A percentile compares a stretch with the other conserved stretches of the same genome.
Conservation (phyloP, 2,329 filamentous ascomycete genomes). For the Cyphellophora attinorum region DNA sequence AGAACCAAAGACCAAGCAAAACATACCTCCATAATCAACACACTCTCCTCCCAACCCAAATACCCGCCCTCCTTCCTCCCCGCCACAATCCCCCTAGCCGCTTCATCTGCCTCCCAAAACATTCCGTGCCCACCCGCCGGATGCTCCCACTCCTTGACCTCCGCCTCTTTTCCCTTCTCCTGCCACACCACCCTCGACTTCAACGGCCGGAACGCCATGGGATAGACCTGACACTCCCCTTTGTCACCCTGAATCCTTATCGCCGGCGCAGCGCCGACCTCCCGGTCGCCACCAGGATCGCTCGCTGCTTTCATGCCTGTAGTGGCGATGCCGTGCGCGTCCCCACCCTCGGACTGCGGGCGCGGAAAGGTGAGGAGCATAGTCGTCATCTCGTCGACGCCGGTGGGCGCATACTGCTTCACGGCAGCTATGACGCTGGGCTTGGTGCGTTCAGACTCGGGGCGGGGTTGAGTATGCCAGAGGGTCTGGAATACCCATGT, state of each 20-base stretch:
- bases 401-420: slow-evolving; percentile 15
- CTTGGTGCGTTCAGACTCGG: slow-evolving; percentile 53
- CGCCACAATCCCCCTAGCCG: slow-evolving; percentile 30
- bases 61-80: slow-evolving; percentile 67
- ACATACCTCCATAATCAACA: slow-evolving; percentile 66
- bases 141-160: slow-evolving; percentile 10
- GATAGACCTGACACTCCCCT: slow-evolving; percentile 20
- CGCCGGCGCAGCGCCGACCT: slow-evolving; percentile 36
- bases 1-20: too few species aligned
- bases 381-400: slow-evolving; percentile 22
- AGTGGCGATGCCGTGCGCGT: slow-evolving; percentile 41
- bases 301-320: slow-evolving; percentile 19
- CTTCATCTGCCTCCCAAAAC: slow-evolving; percentile 25
- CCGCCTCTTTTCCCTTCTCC: slow-evolving; percentile 35
- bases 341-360: slow-evolving; percentile 63
- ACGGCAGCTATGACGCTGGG: slow-evolving; percentile 54
- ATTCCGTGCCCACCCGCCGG: slow-evolving; percentile 13
- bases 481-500: slow-evolving; percentile 66
- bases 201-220: slow-evolving; percentile 19
- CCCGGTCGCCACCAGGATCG: slow-evolving; percentile 16
- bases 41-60: slow-evolving; percentile 70
- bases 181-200: slow-evolving; percentile 71
- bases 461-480: slow-evolving; percentile 55
- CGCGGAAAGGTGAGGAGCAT: slow-evolving; percentile 19
- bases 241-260: slow-evolving; percentile 20